Conservation (phyloP, 345 rosid genomes). For the Rubroshorea leprosula region DNA sequence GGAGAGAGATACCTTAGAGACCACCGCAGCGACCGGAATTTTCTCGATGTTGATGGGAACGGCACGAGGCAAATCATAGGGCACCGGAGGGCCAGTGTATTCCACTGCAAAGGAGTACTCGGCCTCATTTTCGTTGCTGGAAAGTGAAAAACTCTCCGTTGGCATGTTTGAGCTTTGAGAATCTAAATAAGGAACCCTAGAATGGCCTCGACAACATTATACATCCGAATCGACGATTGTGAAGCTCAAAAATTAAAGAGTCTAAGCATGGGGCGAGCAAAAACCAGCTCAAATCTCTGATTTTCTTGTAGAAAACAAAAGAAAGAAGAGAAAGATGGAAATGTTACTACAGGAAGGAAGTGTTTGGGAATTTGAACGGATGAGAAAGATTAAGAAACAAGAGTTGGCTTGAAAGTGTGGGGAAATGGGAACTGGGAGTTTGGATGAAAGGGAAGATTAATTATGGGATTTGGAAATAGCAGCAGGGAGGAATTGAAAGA, state of each 20-base stretch:
- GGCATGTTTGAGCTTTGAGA: conserved; percentile 20
- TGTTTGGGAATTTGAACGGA: too few species aligned
- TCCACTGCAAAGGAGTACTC: conserved; percentile 79
- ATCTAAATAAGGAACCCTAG: background rate
- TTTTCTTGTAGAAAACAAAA: background rate
- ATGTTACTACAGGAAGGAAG: background rate
- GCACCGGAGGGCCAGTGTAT: conserved; percentile 81
- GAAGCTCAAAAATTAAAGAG: background rate
- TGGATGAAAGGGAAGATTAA: background rate
- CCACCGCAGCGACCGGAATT: conserved; percentile 96
- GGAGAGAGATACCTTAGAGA: conserved; percentile 54
- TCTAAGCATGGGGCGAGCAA: background rate
- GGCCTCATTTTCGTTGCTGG: conserved; percentile 34
- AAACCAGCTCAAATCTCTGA: background rate
- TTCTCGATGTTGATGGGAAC: conserved; percentile 76
- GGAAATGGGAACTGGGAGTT: background rate
- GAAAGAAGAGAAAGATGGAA: background rate
- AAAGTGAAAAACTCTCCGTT: conserved; percentile 21
- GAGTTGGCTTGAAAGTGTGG: background rate
- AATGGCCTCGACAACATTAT: background rate
- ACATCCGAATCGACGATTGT: background rate
- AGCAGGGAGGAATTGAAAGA: conserved; percentile 5
- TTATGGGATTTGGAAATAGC: background rate
- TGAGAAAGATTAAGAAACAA: background rate
- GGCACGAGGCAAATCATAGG: conserved; percentile 79